Base-by-base conservation (phyloP, 139 green algal genomes). In the Eudorina sp. region DNA sequence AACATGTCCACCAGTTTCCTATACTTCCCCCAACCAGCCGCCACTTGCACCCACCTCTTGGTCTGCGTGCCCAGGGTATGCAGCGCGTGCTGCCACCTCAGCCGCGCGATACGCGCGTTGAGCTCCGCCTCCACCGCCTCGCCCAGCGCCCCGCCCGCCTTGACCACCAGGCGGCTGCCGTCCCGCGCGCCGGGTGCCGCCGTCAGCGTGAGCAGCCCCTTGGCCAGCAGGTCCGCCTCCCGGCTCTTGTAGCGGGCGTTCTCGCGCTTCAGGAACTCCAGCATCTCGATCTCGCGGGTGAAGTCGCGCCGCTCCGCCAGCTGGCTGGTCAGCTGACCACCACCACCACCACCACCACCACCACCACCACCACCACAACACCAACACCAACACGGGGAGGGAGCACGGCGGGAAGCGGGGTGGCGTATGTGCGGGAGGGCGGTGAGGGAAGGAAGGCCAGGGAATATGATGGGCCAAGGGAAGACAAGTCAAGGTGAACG, bases 31-130 rank as follows among this genome's bases (percentile, higher is more conserved):
- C n/a, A n/a, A n/a, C n/a, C n/a, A n/a, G n/a, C n/a, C n/a, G n/a
- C n/a, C n/a, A n/a, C n/a, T n/a, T n/a, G n/a, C n/a, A n/a, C 70
- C 23, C 78, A 88, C 82, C 73, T 83, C 38, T 73, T 72, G 18
- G 43, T 64, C 48, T 76, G 64, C 0, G 85, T 89, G 43, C 90
- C 86, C 82, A 93, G 64, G 23, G 84, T 29, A 31, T 90, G 77
- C 43, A 89, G 41, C 4, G 88, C 91, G 48, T 92, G 91, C 81
- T 89, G 91, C 93, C 93, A 95, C 27, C 93, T 84, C 40, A 94
- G 80, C 2, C 73, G 86, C 0, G 90, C 88, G 31, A 95, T 82
- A 78, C 92, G 92, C 45, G 18, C 8, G 21, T 29, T 53, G 45
- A 70, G 41, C 80, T 86, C 80, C 51, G 41, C 31, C 8, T 85